phyloP scores from a whole-genome alignment of 2,329 filamentous ascomycete genomes.

The Fusarium tjaetaba region DNA sequence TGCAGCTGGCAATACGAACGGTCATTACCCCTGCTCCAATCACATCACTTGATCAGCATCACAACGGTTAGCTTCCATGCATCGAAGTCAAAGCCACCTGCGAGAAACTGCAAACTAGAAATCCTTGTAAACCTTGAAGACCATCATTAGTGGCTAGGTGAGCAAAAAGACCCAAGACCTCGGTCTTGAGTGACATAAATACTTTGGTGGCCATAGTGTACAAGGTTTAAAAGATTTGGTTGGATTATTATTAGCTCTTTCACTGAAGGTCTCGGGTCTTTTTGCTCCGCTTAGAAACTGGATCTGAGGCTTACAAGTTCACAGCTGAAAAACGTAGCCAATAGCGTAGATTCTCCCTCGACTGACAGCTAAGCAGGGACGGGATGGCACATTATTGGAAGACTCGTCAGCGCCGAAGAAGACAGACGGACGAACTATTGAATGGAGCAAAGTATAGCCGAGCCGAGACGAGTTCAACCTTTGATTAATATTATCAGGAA shows the following conservation, averaged over 20 bases:
- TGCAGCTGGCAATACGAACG: constrained; percentile 17
- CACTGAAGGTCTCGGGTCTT: background rate
- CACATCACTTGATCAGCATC: constrained; percentile 17
- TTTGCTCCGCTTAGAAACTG: background rate
- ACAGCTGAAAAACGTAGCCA: constrained; percentile 31
- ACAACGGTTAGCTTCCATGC: constrained; percentile 7
- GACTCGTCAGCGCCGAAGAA: background rate
- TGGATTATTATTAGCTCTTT: background rate
- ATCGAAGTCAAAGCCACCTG: constrained; percentile 3
- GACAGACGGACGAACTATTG: background rate
- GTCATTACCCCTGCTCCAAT: constrained; percentile 18
- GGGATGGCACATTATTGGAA: constrained; percentile 23
- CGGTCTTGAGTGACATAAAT: background rate
- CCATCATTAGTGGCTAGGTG: background rate
- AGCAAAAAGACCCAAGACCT: background rate
- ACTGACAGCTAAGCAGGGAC: constrained; percentile 22
- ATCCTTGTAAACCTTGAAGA: constrained; percentile 12
- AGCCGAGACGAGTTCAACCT: background rate
- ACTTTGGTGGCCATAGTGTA: background rate
- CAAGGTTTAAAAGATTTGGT: background rate
- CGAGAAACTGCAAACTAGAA: constrained; percentile 11
- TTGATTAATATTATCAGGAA: background rate
- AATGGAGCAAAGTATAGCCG: constrained; percentile 1
- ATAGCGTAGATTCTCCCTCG: constrained; percentile 30
- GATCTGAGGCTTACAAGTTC: constrained; percentile 25